Base-by-base conservation (phyloP, 2,329 filamentous ascomycete species). In the Ceratocystis eucalypticola region DNA sequence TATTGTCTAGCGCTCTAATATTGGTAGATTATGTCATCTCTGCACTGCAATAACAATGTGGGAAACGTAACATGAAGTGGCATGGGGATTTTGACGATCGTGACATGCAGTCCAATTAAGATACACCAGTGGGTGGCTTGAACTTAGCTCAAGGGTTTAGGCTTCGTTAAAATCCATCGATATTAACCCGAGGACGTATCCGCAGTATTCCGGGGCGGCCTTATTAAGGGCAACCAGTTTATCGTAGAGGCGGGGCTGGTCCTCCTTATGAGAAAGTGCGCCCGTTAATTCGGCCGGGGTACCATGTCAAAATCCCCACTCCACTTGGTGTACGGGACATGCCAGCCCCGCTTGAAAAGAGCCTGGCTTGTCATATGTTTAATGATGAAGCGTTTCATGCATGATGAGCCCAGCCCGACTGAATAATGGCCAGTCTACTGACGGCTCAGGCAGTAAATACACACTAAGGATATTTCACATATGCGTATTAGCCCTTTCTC, bases 251-350 rank as follows among this genome's bases (percentile, higher is more conserved):
- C 33, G 25, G 33, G 53, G 53, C 15, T 57, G 53, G 53, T 30
- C 25, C 33, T 57, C 33, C 25, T 30, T 3, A 5, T 10, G 30
- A 12, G 22, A 57, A 33, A 57, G 53, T 57, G 53, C 17, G 53
- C 25, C 28, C 53, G 53, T 57, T 57, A 57, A 57, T 57, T 57
- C 25, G 53, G 53, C 53, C 53, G 53, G 53, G 53, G 53, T 57
- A 57, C 53, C 53, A 57, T 33, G 53, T 57, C 53, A 57, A 33
- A 7, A n/a, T n/a, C 22, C 12, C 12, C 53, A 57, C 53, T 37
- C 53, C 53, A 57, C 53, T 57, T 17, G 28, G n/a, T 57, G 53
- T 8, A 7, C 28, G 53, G 28, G 53, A 57, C 12, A 33, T 30
- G 53, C 3, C 25, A 57, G 53, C 53, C 28, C 28, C 28, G 12